phyloP scores from a whole-genome alignment of 495 filamentous ascomycete genomes.

The Cenococcum geophilum region DNA sequence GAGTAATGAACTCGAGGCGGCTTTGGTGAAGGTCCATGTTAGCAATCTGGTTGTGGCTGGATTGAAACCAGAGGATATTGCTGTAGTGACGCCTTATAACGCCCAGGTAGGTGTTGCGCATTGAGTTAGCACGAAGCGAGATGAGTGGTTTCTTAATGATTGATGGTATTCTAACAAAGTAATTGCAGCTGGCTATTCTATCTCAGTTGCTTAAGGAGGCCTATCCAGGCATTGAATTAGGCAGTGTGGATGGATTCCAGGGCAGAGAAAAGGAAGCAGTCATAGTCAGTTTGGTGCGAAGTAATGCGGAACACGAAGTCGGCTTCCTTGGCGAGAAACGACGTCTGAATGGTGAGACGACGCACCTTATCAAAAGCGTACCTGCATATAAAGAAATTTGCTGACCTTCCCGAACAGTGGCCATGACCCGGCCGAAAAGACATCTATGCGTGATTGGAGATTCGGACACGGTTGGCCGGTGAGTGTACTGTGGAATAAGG shows the following conservation, averaged over 20 bases:
- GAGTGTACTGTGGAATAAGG: slow-evolving; percentile 37
- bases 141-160: not conserved
- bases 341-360: slow-evolving; percentile 70
- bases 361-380: slow-evolving; percentile 9
- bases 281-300: slow-evolving; percentile 82
- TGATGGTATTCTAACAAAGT: slow-evolving; percentile 6
- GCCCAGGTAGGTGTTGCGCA: slow-evolving; percentile 57
- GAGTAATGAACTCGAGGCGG: slow-evolving; percentile 87
- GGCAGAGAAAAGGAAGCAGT: slow-evolving; percentile 96
- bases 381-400: slow-evolving; percentile 4
- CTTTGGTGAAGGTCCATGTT: slow-evolving; percentile 72
- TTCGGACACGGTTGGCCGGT: slow-evolving; percentile 82
- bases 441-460: slow-evolving; percentile 89
- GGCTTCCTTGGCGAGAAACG: slow-evolving; percentile 93
- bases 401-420: slow-evolving; percentile 47
- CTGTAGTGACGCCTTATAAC: slow-evolving; percentile 94
- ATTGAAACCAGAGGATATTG: slow-evolving; percentile 72
- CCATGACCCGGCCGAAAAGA: slow-evolving; percentile 89
- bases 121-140: slow-evolving; percentile 3
- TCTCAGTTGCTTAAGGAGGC: slow-evolving; percentile 66
- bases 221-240: slow-evolving; percentile 80
- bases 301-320: slow-evolving; percentile 78
- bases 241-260: slow-evolving; percentile 95
- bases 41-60: slow-evolving; percentile 68
- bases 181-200: slow-evolving; percentile 59